Evolutionary conservation across 495 filamentous ascomycete genomes (phyloP).

Genomic region (Glonium stellatum): DNA sequence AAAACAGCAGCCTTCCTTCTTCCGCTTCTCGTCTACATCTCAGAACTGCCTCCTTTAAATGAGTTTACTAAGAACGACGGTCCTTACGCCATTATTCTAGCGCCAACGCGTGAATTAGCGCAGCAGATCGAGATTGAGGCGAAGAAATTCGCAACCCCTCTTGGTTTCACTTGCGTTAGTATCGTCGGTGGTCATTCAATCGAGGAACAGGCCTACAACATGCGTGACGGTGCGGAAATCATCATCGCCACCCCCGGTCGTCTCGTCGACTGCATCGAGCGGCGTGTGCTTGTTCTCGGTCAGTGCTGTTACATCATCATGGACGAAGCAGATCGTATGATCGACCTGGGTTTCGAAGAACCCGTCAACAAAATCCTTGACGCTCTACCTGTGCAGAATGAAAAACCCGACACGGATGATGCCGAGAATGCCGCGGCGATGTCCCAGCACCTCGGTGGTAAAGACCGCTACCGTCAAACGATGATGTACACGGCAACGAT

Average conservation of each 20-base stretch:
- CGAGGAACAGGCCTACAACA: constrained; percentile 87
- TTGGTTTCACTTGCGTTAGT: constrained; percentile 93
- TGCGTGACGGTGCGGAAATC: constrained; percentile 95
- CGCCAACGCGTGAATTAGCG: constrained; percentile 95
- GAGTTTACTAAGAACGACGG: constrained; percentile 91
- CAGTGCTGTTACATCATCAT: constrained; percentile 98
- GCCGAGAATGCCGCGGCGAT: constrained; percentile 82
- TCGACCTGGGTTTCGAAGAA: constrained; percentile 96
- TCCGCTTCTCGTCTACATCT: constrained; percentile 93
- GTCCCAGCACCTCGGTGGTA: constrained; percentile 72
- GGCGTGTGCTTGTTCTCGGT: constrained; percentile 79
- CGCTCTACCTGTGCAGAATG: constrained; percentile 87
- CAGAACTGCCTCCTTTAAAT: constrained; percentile 75
- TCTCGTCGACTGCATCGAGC: constrained; percentile 93
- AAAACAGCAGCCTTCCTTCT: constrained; percentile 96
- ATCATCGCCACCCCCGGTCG: constrained; percentile 97
- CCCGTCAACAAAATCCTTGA: constrained; percentile 97
- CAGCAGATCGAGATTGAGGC: constrained; percentile 97
- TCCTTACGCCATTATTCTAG: constrained; percentile 91
- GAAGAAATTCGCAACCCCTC: constrained; percentile 81
- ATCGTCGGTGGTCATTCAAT: constrained; percentile 95
- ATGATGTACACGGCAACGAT: constrained; percentile 99
- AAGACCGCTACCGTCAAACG: constrained; percentile 89
- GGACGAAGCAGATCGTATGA: constrained; percentile 99
- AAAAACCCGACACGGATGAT: constrained; percentile 93